phyloP scores from a whole-genome alignment of 2,329 filamentous ascomycete genomes.

The Amylocarpus encephaloides region DNA sequence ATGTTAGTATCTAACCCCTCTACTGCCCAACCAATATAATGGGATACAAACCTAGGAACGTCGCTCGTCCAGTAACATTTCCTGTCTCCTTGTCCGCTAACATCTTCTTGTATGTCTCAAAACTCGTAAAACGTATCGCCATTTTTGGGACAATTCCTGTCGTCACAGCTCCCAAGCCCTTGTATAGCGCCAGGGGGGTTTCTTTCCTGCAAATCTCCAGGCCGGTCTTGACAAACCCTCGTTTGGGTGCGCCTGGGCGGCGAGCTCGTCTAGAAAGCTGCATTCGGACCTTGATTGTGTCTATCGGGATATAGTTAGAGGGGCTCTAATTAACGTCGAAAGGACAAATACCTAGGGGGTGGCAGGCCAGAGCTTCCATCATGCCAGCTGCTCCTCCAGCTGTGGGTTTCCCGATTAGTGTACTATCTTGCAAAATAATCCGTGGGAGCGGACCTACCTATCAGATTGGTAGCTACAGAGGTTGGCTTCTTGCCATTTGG shows the following conservation, averaged over 20 bases:
- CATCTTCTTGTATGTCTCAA: constrained; percentile 87
- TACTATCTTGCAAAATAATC: not conserved
- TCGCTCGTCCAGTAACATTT: constrained; percentile 61
- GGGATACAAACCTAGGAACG: constrained; percentile 55
- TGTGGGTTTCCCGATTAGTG: constrained; percentile 32
- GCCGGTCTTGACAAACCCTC: constrained; percentile 84
- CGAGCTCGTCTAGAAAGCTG: constrained; percentile 85
- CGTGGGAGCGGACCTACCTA: constrained; percentile 50
- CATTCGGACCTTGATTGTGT: constrained; percentile 99
- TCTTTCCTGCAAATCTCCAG: constrained; percentile 81
- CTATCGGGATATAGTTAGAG: constrained; percentile 36
- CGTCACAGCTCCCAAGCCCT: constrained; percentile 92
- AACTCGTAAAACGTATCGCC: constrained; percentile 97
- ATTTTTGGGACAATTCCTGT: constrained; percentile 98
- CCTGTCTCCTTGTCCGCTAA: constrained; percentile 65
- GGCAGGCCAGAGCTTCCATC: constrained; percentile 97
- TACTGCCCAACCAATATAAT: constrained; percentile 1
- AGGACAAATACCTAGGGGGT: constrained; percentile 68
- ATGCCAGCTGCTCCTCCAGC: constrained; percentile 95
- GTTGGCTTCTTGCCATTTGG: constrained; percentile 65
- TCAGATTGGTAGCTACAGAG: constrained; percentile 82
- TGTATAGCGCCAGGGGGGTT: constrained; percentile 90
- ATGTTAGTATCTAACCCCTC: constrained; percentile 8
- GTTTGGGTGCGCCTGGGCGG: constrained; percentile 71
- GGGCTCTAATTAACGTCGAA: no score